Evolutionary conservation across 768 basidiomycete genomes (phyloP), one percentile per base, ranked within the genome.

Genomic region (Sarcodon aspratus): DNA sequence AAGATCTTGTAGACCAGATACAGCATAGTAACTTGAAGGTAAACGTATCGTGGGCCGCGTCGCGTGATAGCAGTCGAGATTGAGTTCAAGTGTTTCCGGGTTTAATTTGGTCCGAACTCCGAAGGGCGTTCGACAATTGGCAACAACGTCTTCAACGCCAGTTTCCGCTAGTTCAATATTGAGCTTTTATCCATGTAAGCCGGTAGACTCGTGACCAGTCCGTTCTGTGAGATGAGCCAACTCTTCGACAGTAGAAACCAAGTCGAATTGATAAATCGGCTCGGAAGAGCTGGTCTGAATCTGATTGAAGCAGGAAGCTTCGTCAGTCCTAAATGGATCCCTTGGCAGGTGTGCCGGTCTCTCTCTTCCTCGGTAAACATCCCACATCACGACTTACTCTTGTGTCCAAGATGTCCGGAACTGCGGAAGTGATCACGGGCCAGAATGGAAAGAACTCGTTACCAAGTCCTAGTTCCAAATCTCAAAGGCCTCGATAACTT

Each of bases 271-370:
- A 79, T 97, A 49, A 76, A 87, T 53, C 69, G 82, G 11, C 77
- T 97, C 9, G 77, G 75, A 2, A 61, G 61, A 13, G 82, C 88
- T 9, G 92, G 90, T 0, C 60, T 80, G 55, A 68, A 69, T 51
- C 77, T 69, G 49, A 82, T 94, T 54, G 91, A 94, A 64, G 78
- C 79, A 1, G 92, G 92, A 7, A 90, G 88, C 61, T 92, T 95
- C 60, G 92, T 94, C 50, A 88, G 88, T 62, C 86, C 87, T 0
- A 92, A 91, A 64, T 90, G 90, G 85, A 85, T 94, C 21, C 92
- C 91, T 0, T n/a, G n/a, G n/a, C 92, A 94, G 77, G 92, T 80
- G 52, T 50, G 63, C 58, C n/a, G 10, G 7, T 15, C 21, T 4
- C 32, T 11, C 33, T 33, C 5, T 44, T 21, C 17, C 40, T 21